A percentile compares a stretch with the other conserved stretches of the same genome.
Evolutionary conservation across 2,329 filamentous ascomycete genomes (phyloP).

Genomic region (Aspergillus pseudoglaucus): DNA sequence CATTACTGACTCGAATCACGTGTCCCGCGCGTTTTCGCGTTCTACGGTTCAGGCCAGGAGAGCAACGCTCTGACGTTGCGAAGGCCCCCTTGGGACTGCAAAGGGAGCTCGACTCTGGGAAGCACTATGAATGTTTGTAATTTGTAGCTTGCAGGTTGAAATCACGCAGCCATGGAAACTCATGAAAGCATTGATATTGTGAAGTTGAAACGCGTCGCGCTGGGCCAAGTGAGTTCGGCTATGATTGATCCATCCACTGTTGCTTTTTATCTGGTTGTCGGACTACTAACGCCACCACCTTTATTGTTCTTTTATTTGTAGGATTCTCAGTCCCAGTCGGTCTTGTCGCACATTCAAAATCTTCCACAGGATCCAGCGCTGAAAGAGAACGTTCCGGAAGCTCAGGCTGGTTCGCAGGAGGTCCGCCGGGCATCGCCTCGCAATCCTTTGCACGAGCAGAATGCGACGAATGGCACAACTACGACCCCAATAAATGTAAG

Average conservation of each 20-base stretch:
- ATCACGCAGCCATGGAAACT: slow-evolving; percentile 27
- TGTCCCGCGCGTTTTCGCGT: slow-evolving; percentile 27
- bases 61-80: background rate
- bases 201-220: slow-evolving; percentile 35
- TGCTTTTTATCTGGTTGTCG: slow-evolving; percentile 19
- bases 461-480: slow-evolving; percentile 12
- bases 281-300: slow-evolving; percentile 21
- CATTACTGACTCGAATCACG: slow-evolving; percentile 21
- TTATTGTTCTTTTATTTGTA: slow-evolving; percentile 17
- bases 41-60: slow-evolving; percentile 7
- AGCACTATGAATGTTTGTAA: background rate
- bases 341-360: slow-evolving; percentile 6
- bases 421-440: slow-evolving; percentile 1
- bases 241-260: slow-evolving; percentile 5
- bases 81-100: background rate
- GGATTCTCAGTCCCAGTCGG: slow-evolving; percentile 22
- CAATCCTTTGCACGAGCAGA: slow-evolving; percentile 6
- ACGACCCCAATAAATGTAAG: slow-evolving; percentile 8
- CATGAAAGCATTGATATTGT: slow-evolving; percentile 37
- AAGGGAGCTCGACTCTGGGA: background rate
- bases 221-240: slow-evolving; percentile 31
- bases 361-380: slow-evolving; percentile 3
- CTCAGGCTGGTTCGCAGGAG: background rate
- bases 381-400: background rate
- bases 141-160: background rate